These are phyloP conservation scores for Dendrocalamus sinicus DNA, from an alignment of 176 grass and related monocot species.

Conservation along the genomic window DNA sequence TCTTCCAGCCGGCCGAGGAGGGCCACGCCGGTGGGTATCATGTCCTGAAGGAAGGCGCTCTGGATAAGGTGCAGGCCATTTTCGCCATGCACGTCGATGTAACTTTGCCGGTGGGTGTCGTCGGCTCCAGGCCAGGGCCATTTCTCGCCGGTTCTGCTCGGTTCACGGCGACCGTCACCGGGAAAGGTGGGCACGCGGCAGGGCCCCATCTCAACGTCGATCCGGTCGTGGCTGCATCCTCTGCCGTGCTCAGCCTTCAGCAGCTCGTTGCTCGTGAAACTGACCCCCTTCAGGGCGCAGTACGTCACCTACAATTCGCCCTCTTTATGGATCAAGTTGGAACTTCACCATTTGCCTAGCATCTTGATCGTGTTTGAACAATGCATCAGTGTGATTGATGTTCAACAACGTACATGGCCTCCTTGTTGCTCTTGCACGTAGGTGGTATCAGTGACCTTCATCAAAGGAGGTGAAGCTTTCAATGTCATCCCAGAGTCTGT, in stretches of 20 bases:
- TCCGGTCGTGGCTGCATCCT: conserved; percentile 56
- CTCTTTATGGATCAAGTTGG: no score
- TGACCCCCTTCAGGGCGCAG: conserved; percentile 63
- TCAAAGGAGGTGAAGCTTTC: conserved; percentile 60
- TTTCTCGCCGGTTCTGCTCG: conserved; percentile 44
- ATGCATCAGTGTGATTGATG: no score
- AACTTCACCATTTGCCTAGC: no score
- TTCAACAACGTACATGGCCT: no score
- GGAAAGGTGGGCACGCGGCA: conserved; percentile 66
- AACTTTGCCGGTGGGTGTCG: neutral
- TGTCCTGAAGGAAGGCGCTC: conserved; percentile 49
- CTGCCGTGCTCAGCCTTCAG: conserved; percentile 63
- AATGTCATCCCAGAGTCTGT: conserved; percentile 73
- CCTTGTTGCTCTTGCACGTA: neutral
- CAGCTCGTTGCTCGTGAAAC: conserved; percentile 60
- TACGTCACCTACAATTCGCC: conserved; percentile 20
- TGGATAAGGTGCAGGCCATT: conserved; percentile 42
- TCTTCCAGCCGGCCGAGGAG: conserved; percentile 72
- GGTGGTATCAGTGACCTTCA: conserved; percentile 65
- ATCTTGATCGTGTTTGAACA: no score
- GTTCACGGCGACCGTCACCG: conserved; percentile 41
- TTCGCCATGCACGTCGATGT: conserved; percentile 54
- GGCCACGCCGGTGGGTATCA: conserved; percentile 54
- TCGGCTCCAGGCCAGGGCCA: conserved; percentile 46
- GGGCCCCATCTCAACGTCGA: conserved; percentile 53